A percentile compares a stretch with the other conserved stretches of the same genome.
These are phyloP conservation scores for Gomphus bonarii DNA, from an alignment of 1,284 basidiomycete species.

Conservation along the genomic window DNA sequence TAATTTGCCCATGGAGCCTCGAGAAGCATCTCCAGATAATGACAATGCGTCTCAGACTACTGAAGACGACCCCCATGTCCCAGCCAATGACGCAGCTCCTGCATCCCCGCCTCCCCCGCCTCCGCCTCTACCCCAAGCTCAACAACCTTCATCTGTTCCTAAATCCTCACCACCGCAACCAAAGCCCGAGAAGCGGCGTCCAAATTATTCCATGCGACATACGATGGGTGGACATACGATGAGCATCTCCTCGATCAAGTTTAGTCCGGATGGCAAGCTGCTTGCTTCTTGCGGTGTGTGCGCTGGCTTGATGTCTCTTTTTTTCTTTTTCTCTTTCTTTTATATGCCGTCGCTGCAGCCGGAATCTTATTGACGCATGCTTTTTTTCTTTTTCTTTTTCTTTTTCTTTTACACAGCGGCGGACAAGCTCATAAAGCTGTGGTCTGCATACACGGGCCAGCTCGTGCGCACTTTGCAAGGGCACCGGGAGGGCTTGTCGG, in stretches of 20 bases:
- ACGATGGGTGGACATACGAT: slow-evolving; percentile 64
- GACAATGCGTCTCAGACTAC: slow-evolving; percentile 72
- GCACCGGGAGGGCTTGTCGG: slow-evolving; percentile 77
- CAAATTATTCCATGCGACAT: slow-evolving; percentile 57
- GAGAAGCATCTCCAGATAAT: slow-evolving; percentile 25
- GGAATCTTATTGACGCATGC: background rate
- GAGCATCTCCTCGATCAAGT: slow-evolving; percentile 69
- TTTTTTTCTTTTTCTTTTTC: no score
- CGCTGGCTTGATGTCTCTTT: background rate
- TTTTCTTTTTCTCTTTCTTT: no score
- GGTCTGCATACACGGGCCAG: slow-evolving; percentile 63
- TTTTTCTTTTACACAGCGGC: slow-evolving; percentile 58
- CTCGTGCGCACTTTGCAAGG: slow-evolving; percentile 60
- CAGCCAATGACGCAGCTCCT: slow-evolving; percentile 23
- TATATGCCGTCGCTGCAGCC: background rate
- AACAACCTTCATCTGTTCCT: slow-evolving; percentile 22
- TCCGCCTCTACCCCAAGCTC: slow-evolving; percentile 8
- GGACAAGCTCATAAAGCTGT: slow-evolving; percentile 72
- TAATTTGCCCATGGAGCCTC: background rate
- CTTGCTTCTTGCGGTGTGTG: slow-evolving; percentile 68
- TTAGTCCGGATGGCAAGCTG: slow-evolving; percentile 64
- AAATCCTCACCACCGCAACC: slow-evolving; percentile 17
- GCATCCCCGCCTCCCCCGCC: slow-evolving; percentile 20
- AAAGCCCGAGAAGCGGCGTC: slow-evolving; percentile 19
- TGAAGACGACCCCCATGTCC: slow-evolving; percentile 67